Percentiles rank a stretch among this genome's conserved stretches.
phyloP scores from a whole-genome alignment of 129 eudicot genomes.

The Smallanthus sonchifolius region DNA sequence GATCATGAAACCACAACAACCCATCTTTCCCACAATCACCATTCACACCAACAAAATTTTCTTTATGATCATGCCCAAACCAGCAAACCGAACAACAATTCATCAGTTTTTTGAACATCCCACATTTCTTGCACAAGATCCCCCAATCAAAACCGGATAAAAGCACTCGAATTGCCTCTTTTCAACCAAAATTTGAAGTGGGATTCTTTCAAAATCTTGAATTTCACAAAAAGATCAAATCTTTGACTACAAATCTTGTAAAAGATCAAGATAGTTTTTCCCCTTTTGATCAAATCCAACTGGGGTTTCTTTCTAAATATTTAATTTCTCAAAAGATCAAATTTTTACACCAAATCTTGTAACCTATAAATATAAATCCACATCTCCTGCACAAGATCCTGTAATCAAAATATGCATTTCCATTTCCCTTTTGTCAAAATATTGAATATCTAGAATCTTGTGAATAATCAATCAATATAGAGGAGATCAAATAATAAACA shows the following conservation, averaged over 20 bases:
- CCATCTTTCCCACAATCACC: slow-evolving; percentile 45
- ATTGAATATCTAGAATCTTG: background rate
- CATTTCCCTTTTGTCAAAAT: background rate
- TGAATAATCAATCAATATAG: background rate
- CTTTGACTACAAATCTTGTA: background rate
- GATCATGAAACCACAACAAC: slow-evolving; percentile 49
- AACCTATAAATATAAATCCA: background rate
- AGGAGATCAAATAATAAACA: background rate
- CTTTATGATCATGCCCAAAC: slow-evolving; percentile 28
- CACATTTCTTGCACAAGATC: slow-evolving; percentile 47
- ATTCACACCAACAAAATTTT: slow-evolving; percentile 20
- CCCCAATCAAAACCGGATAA: slow-evolving; percentile 17
- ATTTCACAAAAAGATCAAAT: slow-evolving; percentile 4
- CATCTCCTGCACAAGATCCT: slow-evolving; percentile 7
- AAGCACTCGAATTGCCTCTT: slow-evolving; percentile 1
- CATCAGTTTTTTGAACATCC: slow-evolving; percentile 50
- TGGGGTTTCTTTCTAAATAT: slow-evolving; percentile 7
- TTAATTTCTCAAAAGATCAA: slow-evolving; percentile 6
- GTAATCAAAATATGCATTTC: slow-evolving; percentile 1
- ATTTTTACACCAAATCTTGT: slow-evolving; percentile 1
- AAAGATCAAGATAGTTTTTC: background rate
- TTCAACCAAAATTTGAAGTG: background rate
- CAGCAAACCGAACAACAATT: slow-evolving; percentile 53
- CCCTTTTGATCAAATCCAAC: background rate
- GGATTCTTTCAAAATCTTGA: background rate